These are phyloP conservation scores for Pilasporangium apinafurcum DNA, from an alignment of 352 stramenopile genomes.

Conservation along the genomic window DNA sequence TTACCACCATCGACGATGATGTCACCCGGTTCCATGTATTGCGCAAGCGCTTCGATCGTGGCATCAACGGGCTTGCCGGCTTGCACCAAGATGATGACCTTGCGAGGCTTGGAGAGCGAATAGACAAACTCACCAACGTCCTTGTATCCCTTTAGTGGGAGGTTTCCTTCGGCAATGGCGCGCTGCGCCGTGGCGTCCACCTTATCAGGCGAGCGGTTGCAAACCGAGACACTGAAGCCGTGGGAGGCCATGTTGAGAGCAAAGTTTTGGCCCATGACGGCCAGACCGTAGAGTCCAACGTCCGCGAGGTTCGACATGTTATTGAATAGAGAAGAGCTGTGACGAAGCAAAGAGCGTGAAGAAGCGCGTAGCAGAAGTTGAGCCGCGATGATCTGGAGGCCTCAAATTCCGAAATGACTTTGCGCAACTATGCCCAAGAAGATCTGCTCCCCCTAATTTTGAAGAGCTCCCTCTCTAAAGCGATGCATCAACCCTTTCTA, in stretches of 20 bases:
- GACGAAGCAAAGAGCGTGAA: conserved; percentile 3
- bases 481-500: too few relatives aligned
- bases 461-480: conserved; percentile 3
- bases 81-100: conserved; percentile 98
- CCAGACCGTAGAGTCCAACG: conserved; percentile 88
- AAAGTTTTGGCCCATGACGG: conserved; percentile 98
- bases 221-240: conserved; percentile 95
- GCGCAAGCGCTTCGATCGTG: conserved; percentile 82
- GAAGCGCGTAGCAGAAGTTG: background rate
- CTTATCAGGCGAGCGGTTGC: conserved; percentile 96
- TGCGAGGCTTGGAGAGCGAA: conserved; percentile 92
- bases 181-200: conserved; percentile 94
- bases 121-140: conserved; percentile 90
- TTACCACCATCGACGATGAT: conserved; percentile 99
- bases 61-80: conserved; percentile 95
- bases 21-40: conserved; percentile 92
- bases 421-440: conserved; percentile 2
- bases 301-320: conserved; percentile 67
- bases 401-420: conserved; percentile 19
- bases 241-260: conserved; percentile 98
- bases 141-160: conserved; percentile 92
- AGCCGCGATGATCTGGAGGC: conserved; percentile 6
- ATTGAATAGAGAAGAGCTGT: conserved; percentile 1
- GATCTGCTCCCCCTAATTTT: background rate
- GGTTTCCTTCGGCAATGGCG: conserved; percentile 93